Conservation (phyloP, 441 rosid genomes). For the Populus hybrid region DNA sequence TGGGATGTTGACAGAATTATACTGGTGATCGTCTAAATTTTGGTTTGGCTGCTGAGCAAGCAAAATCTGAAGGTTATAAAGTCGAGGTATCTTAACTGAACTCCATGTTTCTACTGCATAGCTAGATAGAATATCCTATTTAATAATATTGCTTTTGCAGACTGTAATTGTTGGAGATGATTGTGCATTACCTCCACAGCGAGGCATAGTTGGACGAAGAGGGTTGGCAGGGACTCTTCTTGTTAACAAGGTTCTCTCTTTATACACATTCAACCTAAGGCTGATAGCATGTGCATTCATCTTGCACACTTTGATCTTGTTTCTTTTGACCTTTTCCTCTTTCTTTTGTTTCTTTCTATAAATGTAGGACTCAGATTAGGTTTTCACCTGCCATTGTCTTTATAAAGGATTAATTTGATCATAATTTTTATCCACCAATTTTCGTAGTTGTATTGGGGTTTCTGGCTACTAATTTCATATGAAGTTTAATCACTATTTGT, state of each 20-base stretch:
- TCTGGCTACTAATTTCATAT: not conserved
- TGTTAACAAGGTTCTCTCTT: conserved; percentile 71
- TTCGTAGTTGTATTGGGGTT: not conserved
- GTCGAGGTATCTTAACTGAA: conserved; percentile 55
- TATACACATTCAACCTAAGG: not conserved
- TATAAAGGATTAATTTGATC: not conserved
- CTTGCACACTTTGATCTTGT: not conserved
- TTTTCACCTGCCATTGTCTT: not conserved
- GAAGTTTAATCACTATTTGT: not conserved
- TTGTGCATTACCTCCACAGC: conserved; percentile 95
- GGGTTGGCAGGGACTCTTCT: conserved; percentile 97
- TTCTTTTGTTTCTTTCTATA: not conserved
- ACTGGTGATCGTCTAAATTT: conserved; percentile 96
- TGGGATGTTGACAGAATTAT: conserved; percentile 63
- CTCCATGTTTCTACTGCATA: conserved; percentile 6
- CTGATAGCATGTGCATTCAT: not conserved
- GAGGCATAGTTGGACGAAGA: conserved; percentile 88
- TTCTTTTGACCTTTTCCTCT: not conserved
- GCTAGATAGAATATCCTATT: conserved; percentile 13
- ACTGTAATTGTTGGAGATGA: conserved; percentile 96
- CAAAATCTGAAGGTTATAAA: conserved; percentile 94
- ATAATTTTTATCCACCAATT: not conserved
- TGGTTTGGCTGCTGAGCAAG: conserved; percentile 99
- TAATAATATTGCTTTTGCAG: conserved; percentile 36
- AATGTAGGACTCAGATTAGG: not conserved